phyloP scores from a whole-genome alignment of 164 flowering plant genomes.

The Vitis rotundifolia region DNA sequence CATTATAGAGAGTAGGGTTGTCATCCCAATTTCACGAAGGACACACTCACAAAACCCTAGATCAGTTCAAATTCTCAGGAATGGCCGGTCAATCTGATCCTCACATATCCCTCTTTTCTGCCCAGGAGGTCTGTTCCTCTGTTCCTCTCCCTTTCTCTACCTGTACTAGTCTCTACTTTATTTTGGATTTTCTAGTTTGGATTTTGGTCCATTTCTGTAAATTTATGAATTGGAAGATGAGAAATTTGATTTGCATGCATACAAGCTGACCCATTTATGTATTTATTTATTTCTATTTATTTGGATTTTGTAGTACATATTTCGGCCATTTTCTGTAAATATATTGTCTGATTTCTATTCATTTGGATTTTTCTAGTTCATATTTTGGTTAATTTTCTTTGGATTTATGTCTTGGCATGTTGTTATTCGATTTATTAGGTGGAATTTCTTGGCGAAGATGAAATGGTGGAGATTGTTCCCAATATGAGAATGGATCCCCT shows the following conservation, averaged over 20 bases:
- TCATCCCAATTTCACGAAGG: no score
- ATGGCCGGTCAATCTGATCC: slow-evolving; percentile 85
- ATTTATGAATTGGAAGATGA: no score
- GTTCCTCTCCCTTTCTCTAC: background rate
- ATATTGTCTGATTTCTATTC: background rate
- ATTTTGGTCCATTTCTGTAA: no score
- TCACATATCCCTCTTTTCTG: slow-evolving; percentile 55
- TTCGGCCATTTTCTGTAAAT: background rate
- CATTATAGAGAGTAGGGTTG: no score
- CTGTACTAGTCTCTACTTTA: no score
- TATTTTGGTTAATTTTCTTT: background rate
- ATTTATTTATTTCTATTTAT: no score
- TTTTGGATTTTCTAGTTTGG: no score
- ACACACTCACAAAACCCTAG: no score
- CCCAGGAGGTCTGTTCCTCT: slow-evolving; percentile 55
- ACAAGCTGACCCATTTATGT: no score
- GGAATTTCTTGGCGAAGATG: slow-evolving; percentile 88
- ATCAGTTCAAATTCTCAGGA: no score
- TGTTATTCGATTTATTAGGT: slow-evolving; percentile 34
- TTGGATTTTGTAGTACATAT: no score
- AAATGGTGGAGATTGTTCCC: slow-evolving; percentile 74
- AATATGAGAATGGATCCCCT: slow-evolving; percentile 71
- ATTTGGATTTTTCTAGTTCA: background rate
- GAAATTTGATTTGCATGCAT: no score
- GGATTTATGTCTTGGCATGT: background rate